Evolutionary conservation across 2,329 filamentous ascomycete species (phyloP).

Genomic region (Penicillium concentricum): DNA sequence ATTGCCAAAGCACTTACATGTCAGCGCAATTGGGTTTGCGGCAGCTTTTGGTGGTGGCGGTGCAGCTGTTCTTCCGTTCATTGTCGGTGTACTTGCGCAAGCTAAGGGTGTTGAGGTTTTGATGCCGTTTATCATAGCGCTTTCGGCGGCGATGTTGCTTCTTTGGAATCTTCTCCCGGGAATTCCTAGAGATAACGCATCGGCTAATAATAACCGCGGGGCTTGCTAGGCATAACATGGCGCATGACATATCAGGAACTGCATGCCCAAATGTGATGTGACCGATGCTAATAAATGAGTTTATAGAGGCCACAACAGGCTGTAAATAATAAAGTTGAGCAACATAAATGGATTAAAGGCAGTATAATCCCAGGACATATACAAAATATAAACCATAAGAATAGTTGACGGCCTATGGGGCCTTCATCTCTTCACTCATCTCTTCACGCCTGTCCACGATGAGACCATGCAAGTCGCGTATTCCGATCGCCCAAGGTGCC

Average conservation of each 20-base stretch:
- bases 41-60: slow-evolving; percentile 70
- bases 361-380: neutral
- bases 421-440: no score
- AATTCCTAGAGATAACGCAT: neutral
- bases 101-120: slow-evolving; percentile 58
- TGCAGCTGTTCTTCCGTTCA: slow-evolving; percentile 56
- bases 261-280: neutral
- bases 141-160: slow-evolving; percentile 51
- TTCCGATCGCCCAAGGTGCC: no score
- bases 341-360: neutral
- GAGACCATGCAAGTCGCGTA: no score
- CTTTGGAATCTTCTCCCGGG: slow-evolving; percentile 44
- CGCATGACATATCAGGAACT: neutral
- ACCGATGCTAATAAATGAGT: neutral
- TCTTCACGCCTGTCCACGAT: no score
- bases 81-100: slow-evolving; percentile 50
- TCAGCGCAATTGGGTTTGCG: slow-evolving; percentile 70
- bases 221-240: neutral
- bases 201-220: neutral
- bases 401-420: no score
- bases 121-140: slow-evolving; percentile 58
- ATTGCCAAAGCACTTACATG: slow-evolving; percentile 66
- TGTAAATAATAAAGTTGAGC: neutral
- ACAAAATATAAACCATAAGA: neutral
- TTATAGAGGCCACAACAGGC: neutral